These are phyloP conservation scores for Venturiaceae sp. DNA, from an alignment of 2,329 filamentous ascomycete genomes.

Conservation along the genomic window DNA sequence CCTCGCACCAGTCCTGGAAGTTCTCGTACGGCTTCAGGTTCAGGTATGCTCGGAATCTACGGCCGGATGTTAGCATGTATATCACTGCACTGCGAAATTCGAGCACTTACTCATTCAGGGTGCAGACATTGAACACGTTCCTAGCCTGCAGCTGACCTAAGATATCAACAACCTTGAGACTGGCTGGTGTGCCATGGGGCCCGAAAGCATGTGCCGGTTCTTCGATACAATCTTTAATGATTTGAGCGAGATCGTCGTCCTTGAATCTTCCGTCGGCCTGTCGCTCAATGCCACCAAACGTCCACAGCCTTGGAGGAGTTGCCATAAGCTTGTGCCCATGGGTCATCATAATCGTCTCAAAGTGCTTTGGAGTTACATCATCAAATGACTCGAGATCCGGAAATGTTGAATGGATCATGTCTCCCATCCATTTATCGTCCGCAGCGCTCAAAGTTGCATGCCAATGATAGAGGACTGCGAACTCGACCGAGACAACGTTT, in stretches of 20 bases:
- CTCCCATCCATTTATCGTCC: conserved; percentile 37
- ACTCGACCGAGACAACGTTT: conserved; percentile 36
- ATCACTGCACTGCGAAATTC: too few relatives aligned
- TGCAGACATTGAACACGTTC: conserved; percentile 34
- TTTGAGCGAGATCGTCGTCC: conserved; percentile 62
- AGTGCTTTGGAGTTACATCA: conserved; percentile 31
- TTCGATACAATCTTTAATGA: conserved; percentile 55
- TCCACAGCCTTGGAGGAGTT: conserved; percentile 42
- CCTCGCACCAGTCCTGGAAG: conserved; percentile 18
- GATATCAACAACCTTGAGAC: conserved; percentile 31
- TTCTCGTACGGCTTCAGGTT: conserved; percentile 16
- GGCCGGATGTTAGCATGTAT: too few relatives aligned
- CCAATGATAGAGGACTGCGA: conserved; percentile 39
- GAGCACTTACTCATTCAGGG: conserved; percentile 37
- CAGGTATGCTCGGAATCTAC: conserved; percentile 17
- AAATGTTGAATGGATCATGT: conserved; percentile 21
- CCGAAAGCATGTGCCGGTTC: conserved; percentile 48
- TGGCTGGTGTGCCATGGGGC: conserved; percentile 23
- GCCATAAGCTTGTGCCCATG: conserved; percentile 44
- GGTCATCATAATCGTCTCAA: conserved; percentile 30
- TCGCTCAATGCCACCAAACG: conserved; percentile 54
- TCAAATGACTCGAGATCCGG: conserved; percentile 33
- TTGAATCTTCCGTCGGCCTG: conserved; percentile 53
- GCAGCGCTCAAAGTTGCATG: conserved; percentile 34
- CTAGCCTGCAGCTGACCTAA: conserved; percentile 33